Percentiles rank a stretch among this genome's conserved stretches.
phyloP scores from a whole-genome alignment of 202 grass and related monocot genomes.

The Panicum hallii region DNA sequence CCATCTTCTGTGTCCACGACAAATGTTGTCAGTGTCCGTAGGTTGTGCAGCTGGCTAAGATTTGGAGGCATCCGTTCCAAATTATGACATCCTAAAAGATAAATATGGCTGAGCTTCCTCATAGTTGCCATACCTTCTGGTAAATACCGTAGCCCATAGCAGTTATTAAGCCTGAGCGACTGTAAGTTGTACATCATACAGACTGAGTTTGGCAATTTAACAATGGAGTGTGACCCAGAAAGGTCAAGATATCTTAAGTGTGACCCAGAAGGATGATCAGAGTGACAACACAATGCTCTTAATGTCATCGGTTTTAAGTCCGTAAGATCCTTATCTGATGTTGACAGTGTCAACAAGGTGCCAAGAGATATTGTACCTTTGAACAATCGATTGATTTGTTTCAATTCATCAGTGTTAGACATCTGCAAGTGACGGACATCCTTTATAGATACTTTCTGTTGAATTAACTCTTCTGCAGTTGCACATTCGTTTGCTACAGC shows the following conservation, averaged over 20 bases:
- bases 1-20: constrained; percentile 15
- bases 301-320: not conserved
- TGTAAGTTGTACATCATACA: constrained; percentile 49
- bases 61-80: constrained; percentile 50
- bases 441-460: not conserved
- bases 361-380: not conserved
- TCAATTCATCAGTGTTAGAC: not conserved
- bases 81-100: constrained; percentile 41
- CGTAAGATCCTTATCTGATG: not conserved
- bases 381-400: not conserved
- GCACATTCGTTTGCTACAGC: constrained; percentile 20
- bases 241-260: constrained; percentile 57
- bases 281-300: not conserved
- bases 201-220: constrained; percentile 27
- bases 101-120: constrained; percentile 49
- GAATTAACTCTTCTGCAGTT: not conserved
- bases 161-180: constrained; percentile 11
- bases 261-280: not conserved
- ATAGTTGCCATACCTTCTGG: constrained; percentile 36
- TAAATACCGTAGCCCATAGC: not conserved
- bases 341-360: not conserved
- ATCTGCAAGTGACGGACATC: not conserved
- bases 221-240: not conserved
- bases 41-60: constrained; percentile 19
- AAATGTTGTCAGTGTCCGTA: constrained; percentile 54